phyloP scores from a whole-genome alignment of 2,329 filamentous ascomycete species.

The Talaromyces sp. region DNA sequence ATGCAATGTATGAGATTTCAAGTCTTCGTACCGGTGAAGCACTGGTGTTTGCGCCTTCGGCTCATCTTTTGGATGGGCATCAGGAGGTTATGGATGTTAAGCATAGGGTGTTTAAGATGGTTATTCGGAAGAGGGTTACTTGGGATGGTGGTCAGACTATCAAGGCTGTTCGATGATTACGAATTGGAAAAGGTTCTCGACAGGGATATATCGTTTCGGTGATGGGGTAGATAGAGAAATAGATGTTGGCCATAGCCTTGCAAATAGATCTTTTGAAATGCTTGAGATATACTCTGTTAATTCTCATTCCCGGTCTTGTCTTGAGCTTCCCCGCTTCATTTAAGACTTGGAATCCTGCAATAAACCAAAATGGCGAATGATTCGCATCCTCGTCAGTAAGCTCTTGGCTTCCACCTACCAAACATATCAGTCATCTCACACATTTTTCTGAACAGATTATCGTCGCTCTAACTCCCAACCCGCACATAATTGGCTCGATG shows the following conservation, averaged over 20 bases:
- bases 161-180: constrained; percentile 22
- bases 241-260: background rate
- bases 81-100: constrained; percentile 22
- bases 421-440: background rate
- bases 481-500: background rate
- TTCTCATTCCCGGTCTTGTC: background rate
- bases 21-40: constrained; percentile 29
- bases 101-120: constrained; percentile 26
- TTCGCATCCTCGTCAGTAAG: background rate
- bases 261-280: background rate
- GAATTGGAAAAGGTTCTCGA: background rate
- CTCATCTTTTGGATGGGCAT: constrained; percentile 23
- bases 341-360: background rate
- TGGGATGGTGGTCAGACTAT: constrained; percentile 29
- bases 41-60: constrained; percentile 28
- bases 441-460: background rate
- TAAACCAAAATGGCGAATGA: background rate
- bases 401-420: background rate
- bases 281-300: background rate
- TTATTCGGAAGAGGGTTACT: constrained; percentile 27
- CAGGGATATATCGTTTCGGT: background rate
- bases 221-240: background rate
- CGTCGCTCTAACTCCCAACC: background rate
- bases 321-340: background rate
- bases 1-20: constrained; percentile 26